A percentile compares a stretch with the other conserved stretches of the same genome.
These are phyloP conservation scores for Adansonia grandidieri DNA, from an alignment of 441 rosid genomes.

Conservation along the genomic window DNA sequence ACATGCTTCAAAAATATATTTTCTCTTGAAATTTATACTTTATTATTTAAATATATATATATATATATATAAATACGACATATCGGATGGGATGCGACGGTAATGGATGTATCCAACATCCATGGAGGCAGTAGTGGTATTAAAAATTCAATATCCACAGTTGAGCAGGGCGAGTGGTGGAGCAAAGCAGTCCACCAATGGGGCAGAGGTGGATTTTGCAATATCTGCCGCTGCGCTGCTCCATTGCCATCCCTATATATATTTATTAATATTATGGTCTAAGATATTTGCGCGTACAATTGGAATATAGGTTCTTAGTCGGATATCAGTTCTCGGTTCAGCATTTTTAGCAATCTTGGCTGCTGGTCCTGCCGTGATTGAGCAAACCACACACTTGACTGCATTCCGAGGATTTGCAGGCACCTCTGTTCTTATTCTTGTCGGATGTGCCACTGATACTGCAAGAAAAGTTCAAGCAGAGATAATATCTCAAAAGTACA, in stretches of 20 bases:
- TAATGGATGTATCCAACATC: too few species aligned
- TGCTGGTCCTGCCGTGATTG: constrained; percentile 88
- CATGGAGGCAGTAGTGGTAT: too few species aligned
- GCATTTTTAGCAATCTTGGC: constrained; percentile 87
- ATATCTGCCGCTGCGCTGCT: too few species aligned
- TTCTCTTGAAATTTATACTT: too few species aligned
- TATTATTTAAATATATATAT: too few species aligned
- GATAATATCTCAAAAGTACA: constrained; percentile 93
- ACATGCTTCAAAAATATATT: too few species aligned
- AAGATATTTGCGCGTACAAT: constrained; percentile 8
- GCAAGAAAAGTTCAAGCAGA: constrained; percentile 98
- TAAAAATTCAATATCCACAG: too few species aligned
- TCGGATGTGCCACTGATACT: constrained; percentile 92
- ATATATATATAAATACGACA: too few species aligned
- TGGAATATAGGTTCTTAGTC: constrained; percentile 75
- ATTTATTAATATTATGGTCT: background rate
- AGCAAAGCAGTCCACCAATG: too few species aligned
- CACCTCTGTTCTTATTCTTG: constrained; percentile 90
- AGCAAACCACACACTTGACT: constrained; percentile 86
- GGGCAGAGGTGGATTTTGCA: too few species aligned
- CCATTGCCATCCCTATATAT: background rate
- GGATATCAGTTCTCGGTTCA: constrained; percentile 93
- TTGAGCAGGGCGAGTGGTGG: too few species aligned
- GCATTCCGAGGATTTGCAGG: constrained; percentile 96
- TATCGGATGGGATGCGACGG: too few species aligned